A percentile compares a stretch with the other conserved stretches of the same genome.
Evolutionary conservation across 2,329 filamentous ascomycete genomes (phyloP).

Genomic region (Scedosporium aurantiacum): DNA sequence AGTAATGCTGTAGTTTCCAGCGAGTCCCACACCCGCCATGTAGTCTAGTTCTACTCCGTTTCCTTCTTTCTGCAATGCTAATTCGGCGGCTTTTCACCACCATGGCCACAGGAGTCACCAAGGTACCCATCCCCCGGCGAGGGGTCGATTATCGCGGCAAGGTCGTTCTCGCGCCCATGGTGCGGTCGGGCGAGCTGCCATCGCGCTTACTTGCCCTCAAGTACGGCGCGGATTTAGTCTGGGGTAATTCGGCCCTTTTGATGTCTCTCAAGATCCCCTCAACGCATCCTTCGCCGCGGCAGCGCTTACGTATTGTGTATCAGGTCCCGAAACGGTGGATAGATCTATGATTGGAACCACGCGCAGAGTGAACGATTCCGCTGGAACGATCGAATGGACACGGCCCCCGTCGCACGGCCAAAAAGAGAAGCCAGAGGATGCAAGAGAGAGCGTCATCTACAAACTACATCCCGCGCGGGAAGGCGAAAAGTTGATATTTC

Average conservation of each 20-base stretch:
- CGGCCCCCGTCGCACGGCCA: slow-evolving; percentile 61
- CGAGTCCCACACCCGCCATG: background rate
- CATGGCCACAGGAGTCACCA: slow-evolving; percentile 1
- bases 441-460: slow-evolving; percentile 64
- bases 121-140: slow-evolving; percentile 73
- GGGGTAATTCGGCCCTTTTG: slow-evolving; percentile 48
- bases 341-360: slow-evolving; percentile 80
- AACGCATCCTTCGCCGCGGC: background rate
- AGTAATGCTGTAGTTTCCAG: background rate
- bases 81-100: slow-evolving; percentile 2
- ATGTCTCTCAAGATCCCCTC: background rate
- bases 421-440: slow-evolving; percentile 40
- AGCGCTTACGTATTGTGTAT: background rate
- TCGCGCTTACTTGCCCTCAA: slow-evolving; percentile 80
- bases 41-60: background rate
- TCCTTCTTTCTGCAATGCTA: background rate
- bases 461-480: slow-evolving; percentile 71
- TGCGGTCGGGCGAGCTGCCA: slow-evolving; percentile 90
- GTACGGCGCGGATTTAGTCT: slow-evolving; percentile 94
- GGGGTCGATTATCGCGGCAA: slow-evolving; percentile 93
- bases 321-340: slow-evolving; percentile 89
- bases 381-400: slow-evolving; percentile 75
- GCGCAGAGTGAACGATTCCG: slow-evolving; percentile 63
- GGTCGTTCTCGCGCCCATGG: slow-evolving; percentile 93
- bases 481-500: slow-evolving; percentile 68